Evolutionary conservation across 352 stramenopile genomes (phyloP), one percentile per base, ranked within the genome.

Genomic region (Pythium biforme): DNA sequence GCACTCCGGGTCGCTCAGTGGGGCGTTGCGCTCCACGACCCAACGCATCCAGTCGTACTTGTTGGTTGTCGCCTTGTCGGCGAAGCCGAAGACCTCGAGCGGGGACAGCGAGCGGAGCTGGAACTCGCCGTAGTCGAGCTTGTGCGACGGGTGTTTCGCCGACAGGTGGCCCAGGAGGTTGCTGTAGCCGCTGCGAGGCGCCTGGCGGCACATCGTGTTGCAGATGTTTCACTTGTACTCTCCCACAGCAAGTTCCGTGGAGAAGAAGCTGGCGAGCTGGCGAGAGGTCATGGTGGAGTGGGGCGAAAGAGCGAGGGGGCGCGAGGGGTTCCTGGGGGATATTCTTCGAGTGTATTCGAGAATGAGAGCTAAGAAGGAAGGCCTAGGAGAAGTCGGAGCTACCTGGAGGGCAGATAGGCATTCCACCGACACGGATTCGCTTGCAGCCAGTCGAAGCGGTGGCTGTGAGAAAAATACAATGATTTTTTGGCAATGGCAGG

Each of bases 11-110:
- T 66, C 49, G 17, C 47, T 55, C 5, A 60, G 50, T 22, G 58
- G 45, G 14, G 46, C 2, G 33, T 64, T 64, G 27, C 46, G 47
- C 12, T 45, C 23, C 27, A 55, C 47, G 8, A 47, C 23, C 5
- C 39, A 48, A 4, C 50, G 40, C 23, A 68, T 56, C 46, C 50
- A 66, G 9, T 67, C 47, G 34, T 51, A 51, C 3, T 52, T 48
- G 50, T 64, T 48, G 12, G 1, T 31, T 10, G 46, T 37, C 3
- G 29, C 25, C 20, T 41, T 17, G 22, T 56, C 43, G 8, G 23
- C 27, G 29, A 56, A 48, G 12, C 56, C 56, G 7, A 29, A 49
- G 8, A 27, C 41, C n/a, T 49, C 41, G n/a, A 49, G 19, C 10
- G n/a, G 15, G 20, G 41, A 27, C n/a, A 49, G 19, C 6, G 8